Evolutionary conservation across 2,329 filamentous ascomycete species (phyloP).

Genomic region (Beauveria sp.): DNA sequence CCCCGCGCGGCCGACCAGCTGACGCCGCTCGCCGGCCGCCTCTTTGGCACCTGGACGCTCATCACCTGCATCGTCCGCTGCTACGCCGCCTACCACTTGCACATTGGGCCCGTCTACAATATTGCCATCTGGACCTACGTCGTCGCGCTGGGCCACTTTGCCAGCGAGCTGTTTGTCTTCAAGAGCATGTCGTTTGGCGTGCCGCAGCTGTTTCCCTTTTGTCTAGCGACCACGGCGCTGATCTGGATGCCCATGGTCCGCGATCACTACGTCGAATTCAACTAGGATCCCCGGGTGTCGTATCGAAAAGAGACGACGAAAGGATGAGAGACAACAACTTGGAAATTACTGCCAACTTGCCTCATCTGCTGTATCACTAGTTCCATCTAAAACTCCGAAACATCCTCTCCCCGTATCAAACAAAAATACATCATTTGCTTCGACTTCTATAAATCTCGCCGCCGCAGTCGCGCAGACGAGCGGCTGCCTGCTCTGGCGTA

Average conservation of each 20-base stretch:
- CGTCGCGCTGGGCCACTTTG: conserved; percentile 70
- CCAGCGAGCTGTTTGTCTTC: conserved; percentile 73
- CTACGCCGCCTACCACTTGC: conserved; percentile 78
- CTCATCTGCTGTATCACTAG: background rate
- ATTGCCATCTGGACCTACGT: conserved; percentile 76
- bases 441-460: conserved; percentile 77
- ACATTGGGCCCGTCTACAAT: conserved; percentile 66
- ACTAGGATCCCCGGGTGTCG: conserved; percentile 15
- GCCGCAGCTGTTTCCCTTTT: conserved; percentile 49
- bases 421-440: conserved; percentile 11
- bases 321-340: background rate
- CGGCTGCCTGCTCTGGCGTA: conserved; percentile 90
- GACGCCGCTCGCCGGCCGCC: conserved; percentile 67
- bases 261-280: conserved; percentile 54
- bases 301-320: background rate
- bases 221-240: conserved; percentile 41
- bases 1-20: conserved; percentile 50
- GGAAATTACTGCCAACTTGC: background rate
- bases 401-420: background rate
- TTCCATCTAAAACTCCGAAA: background rate
- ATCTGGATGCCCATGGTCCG: conserved; percentile 62
- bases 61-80: conserved; percentile 68
- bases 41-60: conserved; percentile 85
- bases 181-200: conserved; percentile 61
- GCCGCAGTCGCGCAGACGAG: conserved; percentile 64